These are phyloP conservation scores for Wickerhamiella bombiphila DNA, from an alignment of 805 yeast genomes.

Conservation along the genomic window DNA sequence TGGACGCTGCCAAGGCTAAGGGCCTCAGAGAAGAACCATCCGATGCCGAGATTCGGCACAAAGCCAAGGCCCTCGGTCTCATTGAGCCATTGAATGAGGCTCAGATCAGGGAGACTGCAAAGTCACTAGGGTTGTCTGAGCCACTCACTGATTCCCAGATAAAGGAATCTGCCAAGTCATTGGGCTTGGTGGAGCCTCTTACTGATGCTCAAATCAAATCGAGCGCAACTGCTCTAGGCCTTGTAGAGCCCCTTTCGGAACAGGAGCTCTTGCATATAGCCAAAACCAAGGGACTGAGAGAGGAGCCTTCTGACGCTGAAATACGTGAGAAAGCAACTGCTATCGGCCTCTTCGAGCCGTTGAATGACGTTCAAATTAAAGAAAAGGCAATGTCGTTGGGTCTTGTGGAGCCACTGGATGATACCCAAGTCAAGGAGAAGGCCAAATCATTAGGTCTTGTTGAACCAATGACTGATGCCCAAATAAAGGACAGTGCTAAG, in stretches of 20 bases:
- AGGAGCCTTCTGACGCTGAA: conserved; percentile 7
- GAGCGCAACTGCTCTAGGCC: conserved; percentile 17
- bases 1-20: conserved; percentile 11
- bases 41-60: conserved; percentile 30
- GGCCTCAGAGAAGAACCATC: conserved; percentile 17
- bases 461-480: conserved; percentile 18
- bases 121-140: conserved; percentile 14
- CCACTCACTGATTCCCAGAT: conserved; percentile 7
- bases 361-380: conserved; percentile 3
- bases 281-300: conserved; percentile 12
- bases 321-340: conserved; percentile 5
- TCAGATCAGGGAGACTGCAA: conserved; percentile 18
- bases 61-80: conserved; percentile 54
- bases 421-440: conserved; percentile 19
- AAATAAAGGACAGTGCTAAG: conserved; percentile 28
- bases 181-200: conserved; percentile 17
- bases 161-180: conserved; percentile 10
- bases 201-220: conserved; percentile 34
- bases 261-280: conserved; percentile 6
- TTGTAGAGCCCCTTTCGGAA: conserved; percentile 22
- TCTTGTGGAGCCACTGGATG: conserved; percentile 4
- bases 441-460: conserved; percentile 64
- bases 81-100: conserved; percentile 55
- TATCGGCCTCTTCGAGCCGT: conserved; percentile 15
- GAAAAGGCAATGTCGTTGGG: conserved; percentile 17